Base-by-base conservation (phyloP, 352 stramenopile species). In the Globisporangium takayamanum region DNA sequence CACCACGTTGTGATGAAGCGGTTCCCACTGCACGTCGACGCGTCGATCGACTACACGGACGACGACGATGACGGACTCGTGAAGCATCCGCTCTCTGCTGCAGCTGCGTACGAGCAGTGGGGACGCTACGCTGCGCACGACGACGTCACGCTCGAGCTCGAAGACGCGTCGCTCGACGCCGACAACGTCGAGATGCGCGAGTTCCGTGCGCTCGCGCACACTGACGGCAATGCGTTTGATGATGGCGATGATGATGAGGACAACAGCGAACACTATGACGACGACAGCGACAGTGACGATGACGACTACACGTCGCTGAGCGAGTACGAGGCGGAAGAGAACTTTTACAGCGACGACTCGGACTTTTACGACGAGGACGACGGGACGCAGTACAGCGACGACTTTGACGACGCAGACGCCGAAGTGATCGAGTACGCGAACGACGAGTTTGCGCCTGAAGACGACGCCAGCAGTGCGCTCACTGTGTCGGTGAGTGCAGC, bases 301-400 rank as follows among this genome's bases (percentile, higher is more conserved):
- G 67, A 70, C 36, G 76, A 84, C 33, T 79, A 87, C 61, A 81
- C 79, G 16, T 92, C 81, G 0, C 63, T 76, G 48, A 89, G 79
- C 67, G 78, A 88, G 36, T 90, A 88, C 64, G 84, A 87, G 26
- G 79, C 73, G 0, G 80, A 92, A 57, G 84, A 93, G 54, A 93
- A 91, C 61, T 92, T 88, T 62, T 93, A 93, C 72, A 91, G 79
- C 51, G 81, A 91, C 55, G 76, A 86, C 64, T 89, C 79, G 42
- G 81, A 90, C 49, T 82, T 87, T 61, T 80, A 80, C 36, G 78
- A 82, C 36, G 74, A 85, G 28, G 80, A 82, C 55, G 78, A 80
- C 6, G 44, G 5, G 16, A 82, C 73, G 6, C 78, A 87, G 51
- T 90, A 90, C 68, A 93, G 81, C 63, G 81, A 93, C 37, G 84